These are phyloP conservation scores for Phytopythium chamaehyphon DNA, from an alignment of 352 stramenopile genomes.

Conservation along the genomic window DNA sequence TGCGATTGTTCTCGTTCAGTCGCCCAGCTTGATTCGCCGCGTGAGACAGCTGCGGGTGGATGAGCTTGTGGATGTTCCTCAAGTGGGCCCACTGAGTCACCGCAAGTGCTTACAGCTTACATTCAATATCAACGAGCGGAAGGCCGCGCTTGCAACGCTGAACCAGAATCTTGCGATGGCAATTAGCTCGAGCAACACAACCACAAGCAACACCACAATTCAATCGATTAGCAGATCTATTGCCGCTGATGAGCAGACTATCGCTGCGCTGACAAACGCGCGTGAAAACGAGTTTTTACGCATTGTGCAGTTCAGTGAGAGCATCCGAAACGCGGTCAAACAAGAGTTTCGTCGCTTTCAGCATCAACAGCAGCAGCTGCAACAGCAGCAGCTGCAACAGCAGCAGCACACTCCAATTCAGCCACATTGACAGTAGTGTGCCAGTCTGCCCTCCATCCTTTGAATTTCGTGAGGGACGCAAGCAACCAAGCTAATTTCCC, in stretches of 20 bases:
- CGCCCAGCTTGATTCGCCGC: conserved; percentile 38
- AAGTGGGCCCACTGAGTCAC: conserved; percentile 49
- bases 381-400: conserved; percentile 17
- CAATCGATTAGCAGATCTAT: conserved; percentile 39
- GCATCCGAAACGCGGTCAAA: conserved; percentile 54
- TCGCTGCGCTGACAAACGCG: conserved; percentile 37
- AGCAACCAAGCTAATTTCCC: background rate
- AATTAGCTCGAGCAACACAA: conserved; percentile 25
- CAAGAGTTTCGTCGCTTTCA: conserved; percentile 22
- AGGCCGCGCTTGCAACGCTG: conserved; percentile 23
- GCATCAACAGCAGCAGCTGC: conserved; percentile 23
- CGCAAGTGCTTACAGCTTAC: conserved; percentile 54
- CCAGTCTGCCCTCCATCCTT: background rate
- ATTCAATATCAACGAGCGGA: conserved; percentile 37
- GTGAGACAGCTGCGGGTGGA: conserved; percentile 48
- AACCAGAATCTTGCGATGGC: conserved; percentile 40
- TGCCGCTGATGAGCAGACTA: conserved; percentile 33
- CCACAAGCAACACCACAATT: conserved; percentile 30
- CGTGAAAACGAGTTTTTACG: conserved; percentile 65
- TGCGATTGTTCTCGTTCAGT: conserved; percentile 56
- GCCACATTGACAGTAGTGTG: background rate
- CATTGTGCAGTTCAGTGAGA: conserved; percentile 61
- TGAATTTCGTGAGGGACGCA: too few species aligned
- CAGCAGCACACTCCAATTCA: conserved; percentile 11
- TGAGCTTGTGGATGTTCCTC: conserved; percentile 54